Evolutionary conservation across 805 yeast species (phyloP).

Genomic region (Wickerhamomyces alni): DNA sequence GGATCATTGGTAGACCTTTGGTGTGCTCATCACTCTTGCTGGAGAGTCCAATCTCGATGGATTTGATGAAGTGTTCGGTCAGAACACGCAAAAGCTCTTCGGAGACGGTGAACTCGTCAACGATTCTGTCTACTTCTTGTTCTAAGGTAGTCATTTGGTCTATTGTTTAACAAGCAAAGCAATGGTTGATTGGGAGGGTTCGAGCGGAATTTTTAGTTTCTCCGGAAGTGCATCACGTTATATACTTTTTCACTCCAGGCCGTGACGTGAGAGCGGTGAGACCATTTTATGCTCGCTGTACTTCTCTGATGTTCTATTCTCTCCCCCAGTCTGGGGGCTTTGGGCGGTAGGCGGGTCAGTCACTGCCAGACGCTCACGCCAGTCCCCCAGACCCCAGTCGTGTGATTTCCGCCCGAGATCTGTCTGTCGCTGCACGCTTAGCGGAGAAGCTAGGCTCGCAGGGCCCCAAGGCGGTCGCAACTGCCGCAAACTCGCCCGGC

Average conservation of each 20-base stretch:
- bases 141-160: constrained; percentile 1
- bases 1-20: constrained; percentile 81
- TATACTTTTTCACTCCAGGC: neutral
- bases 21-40: constrained; percentile 32
- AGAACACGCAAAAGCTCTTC: constrained; percentile 15
- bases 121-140: constrained; percentile 13
- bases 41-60: constrained; percentile 55
- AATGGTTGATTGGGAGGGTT: neutral
- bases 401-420: too few species aligned
- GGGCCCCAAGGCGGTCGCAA: too few species aligned
- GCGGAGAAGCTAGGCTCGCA: too few species aligned
- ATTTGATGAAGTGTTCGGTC: constrained; percentile 47
- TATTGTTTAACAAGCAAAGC: too few species aligned
- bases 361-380: too few species aligned
- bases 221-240: neutral
- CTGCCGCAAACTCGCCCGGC: too few species aligned
- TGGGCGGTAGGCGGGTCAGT: too few species aligned
- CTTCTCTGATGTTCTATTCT: too few species aligned
- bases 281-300: too few species aligned
- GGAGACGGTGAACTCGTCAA: constrained; percentile 17
- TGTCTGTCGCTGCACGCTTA: too few species aligned
- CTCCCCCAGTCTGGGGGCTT: too few species aligned
- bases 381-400: too few species aligned
- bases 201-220: neutral
- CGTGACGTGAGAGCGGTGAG: neutral